Conservation (phyloP, 1,284 basidiomycete species). For the Mycena sp. region DNA sequence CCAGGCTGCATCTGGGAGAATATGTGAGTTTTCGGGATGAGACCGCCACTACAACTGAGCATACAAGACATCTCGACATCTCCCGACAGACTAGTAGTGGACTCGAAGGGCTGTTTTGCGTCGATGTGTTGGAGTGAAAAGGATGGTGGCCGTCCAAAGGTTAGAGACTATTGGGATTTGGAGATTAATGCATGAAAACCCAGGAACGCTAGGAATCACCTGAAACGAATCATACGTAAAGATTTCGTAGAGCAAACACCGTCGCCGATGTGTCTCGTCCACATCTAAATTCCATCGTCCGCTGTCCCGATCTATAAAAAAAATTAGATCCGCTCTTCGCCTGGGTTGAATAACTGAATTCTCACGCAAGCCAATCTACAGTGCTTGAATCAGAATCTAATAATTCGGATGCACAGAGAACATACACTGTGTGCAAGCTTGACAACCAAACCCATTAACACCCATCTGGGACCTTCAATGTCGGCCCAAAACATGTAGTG, state of each 20-base stretch:
- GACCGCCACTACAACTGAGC: slow-evolving; percentile 42
- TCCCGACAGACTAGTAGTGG: slow-evolving; percentile 58
- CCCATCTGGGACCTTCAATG: slow-evolving; percentile 74
- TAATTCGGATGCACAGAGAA: slow-evolving; percentile 35
- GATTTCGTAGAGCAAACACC: slow-evolving; percentile 73
- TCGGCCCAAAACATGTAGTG: slow-evolving; percentile 78
- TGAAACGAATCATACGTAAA: slow-evolving; percentile 79
- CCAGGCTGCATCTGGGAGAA: slow-evolving; percentile 64
- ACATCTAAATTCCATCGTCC: slow-evolving; percentile 71
- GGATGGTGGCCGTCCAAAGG: slow-evolving; percentile 77
- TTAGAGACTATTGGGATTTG: slow-evolving; percentile 48
- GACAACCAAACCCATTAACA: slow-evolving; percentile 73
- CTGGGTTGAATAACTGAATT: slow-evolving; percentile 6
- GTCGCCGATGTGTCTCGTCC: slow-evolving; percentile 69
- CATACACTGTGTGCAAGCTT: slow-evolving; percentile 77
- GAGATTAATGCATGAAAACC: neutral
- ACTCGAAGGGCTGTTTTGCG: slow-evolving; percentile 64
- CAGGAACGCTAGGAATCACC: slow-evolving; percentile 50
- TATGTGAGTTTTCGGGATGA: slow-evolving; percentile 9
- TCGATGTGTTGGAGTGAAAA: slow-evolving; percentile 71
- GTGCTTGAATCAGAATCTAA: slow-evolving; percentile 24
- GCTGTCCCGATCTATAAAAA: slow-evolving; percentile 70
- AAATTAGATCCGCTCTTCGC: neutral
- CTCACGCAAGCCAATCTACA: slow-evolving; percentile 75
- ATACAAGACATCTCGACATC: slow-evolving; percentile 75